phyloP scores from a whole-genome alignment of 1,284 basidiomycete species.

The Bondarzewia mesenterica region DNA sequence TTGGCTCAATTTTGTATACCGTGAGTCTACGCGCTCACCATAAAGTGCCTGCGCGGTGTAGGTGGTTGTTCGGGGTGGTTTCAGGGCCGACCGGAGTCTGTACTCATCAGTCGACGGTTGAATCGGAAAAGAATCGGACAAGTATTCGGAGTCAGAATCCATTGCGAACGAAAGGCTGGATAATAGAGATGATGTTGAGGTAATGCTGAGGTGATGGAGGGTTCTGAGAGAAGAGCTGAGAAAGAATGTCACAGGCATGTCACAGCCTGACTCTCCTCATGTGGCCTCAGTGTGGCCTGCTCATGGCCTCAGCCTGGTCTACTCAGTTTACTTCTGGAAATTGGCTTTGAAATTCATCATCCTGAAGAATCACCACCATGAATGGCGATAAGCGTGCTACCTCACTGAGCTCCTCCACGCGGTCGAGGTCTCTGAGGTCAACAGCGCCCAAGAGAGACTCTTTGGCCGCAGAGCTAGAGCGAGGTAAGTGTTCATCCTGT shows the following conservation, averaged over 20 bases:
- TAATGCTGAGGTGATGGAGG: not conserved
- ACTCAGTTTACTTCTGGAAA: too few relatives aligned
- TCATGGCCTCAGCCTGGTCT: not conserved
- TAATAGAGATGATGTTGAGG: not conserved
- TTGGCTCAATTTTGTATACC: not conserved
- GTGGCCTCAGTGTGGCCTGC: too few relatives aligned
- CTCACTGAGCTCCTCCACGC: constrained; percentile 15
- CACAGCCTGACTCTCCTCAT: not conserved
- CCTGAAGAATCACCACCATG: too few relatives aligned
- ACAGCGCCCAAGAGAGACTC: constrained; percentile 46
- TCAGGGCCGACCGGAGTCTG: constrained; percentile 46
- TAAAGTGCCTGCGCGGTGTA: constrained; percentile 62
- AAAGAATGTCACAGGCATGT: too few relatives aligned
- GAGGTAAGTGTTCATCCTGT: constrained; percentile 30
- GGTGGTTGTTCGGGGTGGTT: constrained; percentile 54
- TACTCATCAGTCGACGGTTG: constrained; percentile 26
- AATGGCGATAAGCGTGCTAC: constrained; percentile 20
- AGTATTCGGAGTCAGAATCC: constrained; percentile 30
- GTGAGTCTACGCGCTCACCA: constrained; percentile 28
- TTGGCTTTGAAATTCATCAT: too few relatives aligned
- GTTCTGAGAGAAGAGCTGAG: not conserved
- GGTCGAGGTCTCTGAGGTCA: constrained; percentile 16
- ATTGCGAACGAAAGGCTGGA: not conserved
- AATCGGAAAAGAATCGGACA: too few relatives aligned
- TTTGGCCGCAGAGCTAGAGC: constrained; percentile 55